These are phyloP conservation scores for Murraya koenigii DNA, from an alignment of 345 rosid genomes.

Conservation along the genomic window DNA sequence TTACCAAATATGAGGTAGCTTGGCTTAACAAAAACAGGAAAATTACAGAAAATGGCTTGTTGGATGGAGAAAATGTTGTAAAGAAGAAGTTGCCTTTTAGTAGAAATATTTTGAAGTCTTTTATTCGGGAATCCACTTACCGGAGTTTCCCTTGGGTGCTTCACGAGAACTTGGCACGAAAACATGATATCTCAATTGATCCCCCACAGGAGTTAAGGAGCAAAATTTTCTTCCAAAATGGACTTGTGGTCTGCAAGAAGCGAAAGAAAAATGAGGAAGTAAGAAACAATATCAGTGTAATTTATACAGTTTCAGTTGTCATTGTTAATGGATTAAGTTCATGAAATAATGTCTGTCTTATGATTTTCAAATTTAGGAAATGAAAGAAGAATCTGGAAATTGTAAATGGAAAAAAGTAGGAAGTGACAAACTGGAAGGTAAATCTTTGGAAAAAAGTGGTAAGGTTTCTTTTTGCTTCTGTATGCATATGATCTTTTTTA, in stretches of 20 bases:
- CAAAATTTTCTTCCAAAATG: conserved; percentile 57
- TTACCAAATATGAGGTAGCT: conserved; percentile 54
- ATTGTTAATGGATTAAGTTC: neutral
- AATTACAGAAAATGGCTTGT: conserved; percentile 41
- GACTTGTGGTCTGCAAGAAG: conserved; percentile 54
- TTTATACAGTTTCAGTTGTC: neutral
- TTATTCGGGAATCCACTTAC: conserved; percentile 88
- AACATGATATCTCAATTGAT: conserved; percentile 62
- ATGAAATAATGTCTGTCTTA: conserved; percentile 15
- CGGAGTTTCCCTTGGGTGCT: conserved; percentile 86
- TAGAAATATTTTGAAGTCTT: conserved; percentile 77
- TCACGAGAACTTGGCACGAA: conserved; percentile 60
- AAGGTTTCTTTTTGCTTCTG: neutral
- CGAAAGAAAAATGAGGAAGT: conserved; percentile 46
- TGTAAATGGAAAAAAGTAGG: conserved; percentile 61
- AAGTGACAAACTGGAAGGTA: conserved; percentile 36
- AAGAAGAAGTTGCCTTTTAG: conserved; percentile 74
- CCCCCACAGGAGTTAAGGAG: conserved; percentile 61
- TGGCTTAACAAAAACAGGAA: conserved; percentile 68
- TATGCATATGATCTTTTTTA: neutral
- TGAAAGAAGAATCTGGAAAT: conserved; percentile 40
- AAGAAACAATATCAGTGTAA: conserved; percentile 29
- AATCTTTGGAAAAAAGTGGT: conserved; percentile 22
- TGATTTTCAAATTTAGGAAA: conserved; percentile 42
- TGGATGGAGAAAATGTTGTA: conserved; percentile 57